Evolutionary conservation across 306 rosid species (phyloP), one percentile per base, ranked within the genome.

Genomic region (Prunus mira): DNA sequence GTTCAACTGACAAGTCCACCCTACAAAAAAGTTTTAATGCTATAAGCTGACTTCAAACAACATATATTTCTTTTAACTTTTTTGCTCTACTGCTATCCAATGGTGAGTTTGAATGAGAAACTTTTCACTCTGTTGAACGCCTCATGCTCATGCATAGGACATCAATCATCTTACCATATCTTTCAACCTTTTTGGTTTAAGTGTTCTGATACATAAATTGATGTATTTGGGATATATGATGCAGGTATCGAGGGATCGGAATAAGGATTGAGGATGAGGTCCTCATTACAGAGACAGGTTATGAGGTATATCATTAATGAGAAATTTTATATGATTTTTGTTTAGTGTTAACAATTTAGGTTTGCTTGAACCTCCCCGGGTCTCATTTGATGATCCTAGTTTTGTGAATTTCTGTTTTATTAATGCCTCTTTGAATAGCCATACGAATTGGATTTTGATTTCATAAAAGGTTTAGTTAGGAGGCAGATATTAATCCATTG

Each of bases 211-310:
- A 77, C 73, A 41, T 65, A 30, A 12, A 54, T 63, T 30, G 52
- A 82, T 52, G 30, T 56, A 19, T 68, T 82, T 68, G 72, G 28
- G 80, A 78, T 50, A 19, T 19, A 41, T 47, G 34, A 66, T 81
- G 82, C 89, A 95, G 97, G 80, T 90, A 82, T 75, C 84, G 27
- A 75, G 96, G 97, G 83, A 88, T 86, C 22, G 96, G 98, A 38
- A 90, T 95, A 78, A 84, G 98, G 84, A 95, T 95, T 24, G 98
- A 95, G 84, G 98, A 92, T 84, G 96, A 92, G 82, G 88, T 92
- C 69, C 96, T 90, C 60, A 85, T 94, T 79, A 85, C 96, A 17
- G 96, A 86, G 64, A 87, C 92, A 19, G 94, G 97, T 62, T 86
- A 86, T 27, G 93, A 82, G 90, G 96, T 90, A 87, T 10, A 57